Evolutionary conservation across 257 asterid genomes (phyloP).

Genomic region (Cordia subcordata): DNA sequence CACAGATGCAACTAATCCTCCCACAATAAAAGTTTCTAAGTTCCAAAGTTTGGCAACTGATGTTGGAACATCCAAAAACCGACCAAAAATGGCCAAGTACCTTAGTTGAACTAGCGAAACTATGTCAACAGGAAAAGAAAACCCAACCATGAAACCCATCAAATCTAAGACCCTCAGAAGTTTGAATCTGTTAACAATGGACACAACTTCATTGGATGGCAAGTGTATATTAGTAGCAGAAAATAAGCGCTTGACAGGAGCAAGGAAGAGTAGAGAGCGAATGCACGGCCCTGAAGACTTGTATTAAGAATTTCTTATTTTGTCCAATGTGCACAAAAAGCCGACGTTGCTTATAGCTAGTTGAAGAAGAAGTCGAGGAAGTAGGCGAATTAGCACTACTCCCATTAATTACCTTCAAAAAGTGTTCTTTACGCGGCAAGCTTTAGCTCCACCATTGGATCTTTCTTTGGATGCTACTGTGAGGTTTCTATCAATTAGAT

Average conservation of each 20-base stretch:
- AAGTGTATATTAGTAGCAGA: no score
- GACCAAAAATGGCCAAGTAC: background rate
- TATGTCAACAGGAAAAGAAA: constrained; percentile 10
- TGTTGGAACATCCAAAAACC: background rate
- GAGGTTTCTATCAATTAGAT: constrained; percentile 21
- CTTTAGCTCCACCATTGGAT: constrained; percentile 7
- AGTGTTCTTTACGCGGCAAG: constrained; percentile 14
- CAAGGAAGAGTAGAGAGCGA: constrained; percentile 10
- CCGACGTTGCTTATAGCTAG: background rate
- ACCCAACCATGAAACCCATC: background rate
- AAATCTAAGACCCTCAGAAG: constrained; percentile 17
- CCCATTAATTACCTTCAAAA: constrained; percentile 13
- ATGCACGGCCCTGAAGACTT: background rate
- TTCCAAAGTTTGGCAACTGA: background rate
- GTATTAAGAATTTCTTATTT: background rate
- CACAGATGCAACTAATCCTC: background rate
- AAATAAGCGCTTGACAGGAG: background rate
- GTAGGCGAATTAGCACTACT: background rate
- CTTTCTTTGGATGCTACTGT: constrained; percentile 10
- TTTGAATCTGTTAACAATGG: constrained; percentile 11
- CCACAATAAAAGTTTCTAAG: background rate
- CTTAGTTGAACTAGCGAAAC: background rate
- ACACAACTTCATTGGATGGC: background rate
- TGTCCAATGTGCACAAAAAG: background rate
- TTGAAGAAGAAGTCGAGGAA: background rate